Conservation (phyloP, 2,329 filamentous ascomycete species). For the Trichoderma sp. region DNA sequence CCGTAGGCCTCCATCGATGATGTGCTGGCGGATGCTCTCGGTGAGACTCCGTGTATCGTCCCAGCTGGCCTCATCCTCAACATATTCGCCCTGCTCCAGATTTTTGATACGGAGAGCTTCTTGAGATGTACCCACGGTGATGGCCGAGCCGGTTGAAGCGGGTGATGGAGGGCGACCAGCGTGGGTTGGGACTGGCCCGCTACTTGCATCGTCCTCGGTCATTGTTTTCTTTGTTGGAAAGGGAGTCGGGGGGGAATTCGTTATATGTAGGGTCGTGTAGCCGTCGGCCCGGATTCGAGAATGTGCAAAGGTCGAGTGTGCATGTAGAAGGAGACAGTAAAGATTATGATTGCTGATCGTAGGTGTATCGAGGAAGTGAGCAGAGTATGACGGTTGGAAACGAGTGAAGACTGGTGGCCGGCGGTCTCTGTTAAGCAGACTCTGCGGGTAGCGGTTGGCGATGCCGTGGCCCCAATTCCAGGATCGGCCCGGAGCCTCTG, state of each 20-base stretch:
- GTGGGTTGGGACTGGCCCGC: slow-evolving; percentile 2
- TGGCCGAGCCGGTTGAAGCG: slow-evolving; percentile 35
- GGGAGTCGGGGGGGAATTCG: neutral
- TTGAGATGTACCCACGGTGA: slow-evolving; percentile 39
- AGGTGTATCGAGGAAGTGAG: neutral
- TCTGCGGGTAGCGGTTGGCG: neutral
- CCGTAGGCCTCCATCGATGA: slow-evolving; percentile 46
- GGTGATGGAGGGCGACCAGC: slow-evolving; percentile 35
- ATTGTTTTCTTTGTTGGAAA: neutral
- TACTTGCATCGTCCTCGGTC: slow-evolving; percentile 21
- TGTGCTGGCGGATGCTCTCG: slow-evolving; percentile 48
- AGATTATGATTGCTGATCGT: too few species aligned
- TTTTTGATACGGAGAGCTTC: slow-evolving; percentile 39
- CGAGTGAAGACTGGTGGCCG: neutral
- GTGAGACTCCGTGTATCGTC: slow-evolving; percentile 47
- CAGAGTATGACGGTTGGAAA: neutral
- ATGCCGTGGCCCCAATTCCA: neutral
- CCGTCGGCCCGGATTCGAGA: neutral
- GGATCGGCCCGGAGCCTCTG: neutral
- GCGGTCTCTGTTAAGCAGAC: neutral
- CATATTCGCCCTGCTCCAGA: slow-evolving; percentile 40
- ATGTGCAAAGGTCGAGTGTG: neutral
- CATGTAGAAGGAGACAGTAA: too few species aligned
- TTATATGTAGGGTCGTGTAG: neutral
- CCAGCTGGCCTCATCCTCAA: slow-evolving; percentile 31